Conservation (phyloP, 768 basidiomycete species). For the Asterophora parasitica region DNA sequence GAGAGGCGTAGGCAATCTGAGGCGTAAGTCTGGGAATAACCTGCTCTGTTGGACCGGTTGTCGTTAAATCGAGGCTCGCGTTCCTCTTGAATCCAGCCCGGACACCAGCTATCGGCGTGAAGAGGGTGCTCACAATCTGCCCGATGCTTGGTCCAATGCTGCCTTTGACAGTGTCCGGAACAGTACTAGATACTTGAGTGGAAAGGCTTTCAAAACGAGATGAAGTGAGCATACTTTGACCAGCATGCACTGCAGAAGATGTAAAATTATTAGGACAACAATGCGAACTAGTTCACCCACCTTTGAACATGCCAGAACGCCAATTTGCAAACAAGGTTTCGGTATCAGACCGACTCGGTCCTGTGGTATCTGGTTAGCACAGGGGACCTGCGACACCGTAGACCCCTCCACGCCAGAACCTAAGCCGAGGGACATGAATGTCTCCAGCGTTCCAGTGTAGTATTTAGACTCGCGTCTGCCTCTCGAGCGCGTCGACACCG, state of each 20-base stretch:
- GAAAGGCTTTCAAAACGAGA: background rate
- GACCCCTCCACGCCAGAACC: conserved; percentile 21
- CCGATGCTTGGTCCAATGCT: conserved; percentile 33
- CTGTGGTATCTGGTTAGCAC: conserved; percentile 17
- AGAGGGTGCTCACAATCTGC: conserved; percentile 29
- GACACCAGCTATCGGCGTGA: conserved; percentile 26
- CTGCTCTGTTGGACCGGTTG: conserved; percentile 6
- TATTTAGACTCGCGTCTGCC: conserved; percentile 2
- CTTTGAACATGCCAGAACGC: conserved; percentile 24
- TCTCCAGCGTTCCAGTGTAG: conserved; percentile 19
- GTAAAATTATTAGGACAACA: background rate
- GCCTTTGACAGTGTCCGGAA: conserved; percentile 29
- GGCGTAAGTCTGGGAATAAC: conserved; percentile 22
- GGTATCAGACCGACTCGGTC: conserved; percentile 3
- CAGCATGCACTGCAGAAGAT: conserved; percentile 4
- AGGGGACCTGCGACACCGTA: conserved; percentile 17
- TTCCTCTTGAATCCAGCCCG: conserved; percentile 28
- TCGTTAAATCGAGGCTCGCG: conserved; percentile 19
- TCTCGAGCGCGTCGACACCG: conserved; percentile 10
- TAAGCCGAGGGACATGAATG: conserved; percentile 25
- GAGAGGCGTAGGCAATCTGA: conserved; percentile 28
- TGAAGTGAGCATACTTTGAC: conserved; percentile 2
- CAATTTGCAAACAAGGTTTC: background rate
- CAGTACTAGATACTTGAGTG: conserved; percentile 25
- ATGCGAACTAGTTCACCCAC: conserved; percentile 16